Conservation (phyloP, 441 rosid genomes). For the Manihot esculenta region DNA sequence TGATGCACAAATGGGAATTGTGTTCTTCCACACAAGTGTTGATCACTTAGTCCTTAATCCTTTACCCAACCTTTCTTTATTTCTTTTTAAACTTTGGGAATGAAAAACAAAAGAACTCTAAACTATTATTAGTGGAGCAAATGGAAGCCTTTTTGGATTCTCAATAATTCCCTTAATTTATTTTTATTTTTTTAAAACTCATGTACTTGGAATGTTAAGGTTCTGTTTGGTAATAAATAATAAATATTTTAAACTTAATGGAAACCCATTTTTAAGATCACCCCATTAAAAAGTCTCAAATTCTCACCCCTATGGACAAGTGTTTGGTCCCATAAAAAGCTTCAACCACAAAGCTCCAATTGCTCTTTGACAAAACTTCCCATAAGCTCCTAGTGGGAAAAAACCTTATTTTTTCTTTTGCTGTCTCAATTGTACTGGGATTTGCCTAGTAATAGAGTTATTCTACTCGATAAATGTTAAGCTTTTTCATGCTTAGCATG, state of each 20-base stretch:
- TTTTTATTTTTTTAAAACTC: too few species aligned
- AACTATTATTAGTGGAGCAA: constrained; percentile 17
- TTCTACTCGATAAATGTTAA: too few species aligned
- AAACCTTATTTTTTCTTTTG: constrained; percentile 14
- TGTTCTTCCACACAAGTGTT: background rate
- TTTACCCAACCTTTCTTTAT: background rate
- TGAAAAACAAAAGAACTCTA: background rate
- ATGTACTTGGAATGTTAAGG: constrained; percentile 21
- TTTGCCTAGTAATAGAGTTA: too few species aligned
- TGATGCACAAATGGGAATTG: background rate
- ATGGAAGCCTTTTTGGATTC: constrained; percentile 18
- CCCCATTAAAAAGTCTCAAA: constrained; percentile 2
- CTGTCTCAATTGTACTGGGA: background rate
- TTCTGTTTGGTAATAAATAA: background rate
- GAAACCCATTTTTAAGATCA: background rate
- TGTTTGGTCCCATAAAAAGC: constrained; percentile 24
- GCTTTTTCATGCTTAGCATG: too few species aligned
- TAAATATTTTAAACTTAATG: background rate
- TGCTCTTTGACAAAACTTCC: constrained; percentile 20
- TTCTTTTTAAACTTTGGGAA: background rate
- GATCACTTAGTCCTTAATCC: background rate
- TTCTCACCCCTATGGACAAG: constrained; percentile 10
- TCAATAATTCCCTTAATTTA: constrained; percentile 28
- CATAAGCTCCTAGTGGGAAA: constrained; percentile 16
- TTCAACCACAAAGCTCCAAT: constrained; percentile 22